Base-by-base conservation (phyloP, 75 land plant genomes). In the Cryptomeria japonica region DNA sequence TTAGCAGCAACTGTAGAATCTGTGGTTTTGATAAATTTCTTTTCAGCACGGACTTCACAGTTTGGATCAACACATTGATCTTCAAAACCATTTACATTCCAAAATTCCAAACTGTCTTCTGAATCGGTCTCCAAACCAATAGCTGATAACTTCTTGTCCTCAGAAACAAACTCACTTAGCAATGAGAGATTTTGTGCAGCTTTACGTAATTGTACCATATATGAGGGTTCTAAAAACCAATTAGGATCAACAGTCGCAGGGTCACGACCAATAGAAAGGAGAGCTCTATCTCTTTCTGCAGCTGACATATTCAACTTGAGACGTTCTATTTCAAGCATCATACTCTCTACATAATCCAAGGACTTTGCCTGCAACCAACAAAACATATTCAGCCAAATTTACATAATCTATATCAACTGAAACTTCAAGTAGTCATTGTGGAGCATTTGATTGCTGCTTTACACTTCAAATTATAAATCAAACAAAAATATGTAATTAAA, bases 171-270 rank as follows among this genome's bases (percentile, higher is more conserved):
- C 68, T 96, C 95, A 44, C 93, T 95, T 70, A 95, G 87, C 34
- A 92, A 32, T 61, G 96, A 92, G 84, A 98, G 94, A 84, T 84
- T 92, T 44, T 84, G 90, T 72, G 97, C 93, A 68, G 92, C 87
- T 85, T 92, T 94, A 55, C 92, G 90, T 36, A 97, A 78, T 88
- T 91, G 93, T 84, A 82, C 89, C 85, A 93, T 79, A 87, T 92
- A 93, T 1, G 84, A 56, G 12, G 91, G 93, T 86, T 91, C 92
- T 87, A 94, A 87, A 73, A 96, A 82, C 53, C 92, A 28, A 89
- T 97, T 97, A 84, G 99, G 99, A 91, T 98, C 93, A 53, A 97
- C 84, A 47, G 87, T 89, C 44, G 99, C 99, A 87, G 99, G 99
- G 92, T 98, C 99, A 55, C 87, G 88, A 31, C 99, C 96, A 87